Evolutionary conservation across 2,329 filamentous ascomycete genomes (phyloP), one percentile per base, ranked within the genome.

Genomic region (Talaromyces sp.): DNA sequence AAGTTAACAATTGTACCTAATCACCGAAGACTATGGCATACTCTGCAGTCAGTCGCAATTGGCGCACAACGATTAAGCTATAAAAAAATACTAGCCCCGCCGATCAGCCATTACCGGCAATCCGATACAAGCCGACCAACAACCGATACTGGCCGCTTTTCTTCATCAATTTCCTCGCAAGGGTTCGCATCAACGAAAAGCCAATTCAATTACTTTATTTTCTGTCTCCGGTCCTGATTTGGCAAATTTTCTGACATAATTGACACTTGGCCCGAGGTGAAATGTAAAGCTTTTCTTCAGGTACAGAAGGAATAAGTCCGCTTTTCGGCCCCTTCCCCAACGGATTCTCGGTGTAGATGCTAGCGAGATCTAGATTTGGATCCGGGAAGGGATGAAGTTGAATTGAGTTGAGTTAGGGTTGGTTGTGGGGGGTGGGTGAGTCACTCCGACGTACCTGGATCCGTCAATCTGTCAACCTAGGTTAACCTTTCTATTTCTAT

Each of bases 71-170:
- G 19, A 22, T 54, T 39, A 39, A 39, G 19, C 19, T 56, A 37
- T 56, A 33, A 43, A 45, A 45, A 59, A 59, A 33, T 31, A 59
- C 56, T 58, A 41, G 35, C 35, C 11, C 39, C 25, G 22, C 41
- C 25, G 35, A 59, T 45, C 37, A 59, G 27, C 11, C 11, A 59
- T n/a, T 59, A 22, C 52, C 52, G 50, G 50, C 50, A 56, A 22
- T 10, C 56, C 56, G 56, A 59, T 45, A 45, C 39, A 45, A 59
- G 27, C 56, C 56, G 25, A 47, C 45, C n/a, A 1, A 10, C 45
- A 45, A 45, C 45, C 45, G 54, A 59, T 37, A 31, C 56, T 59
- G 56, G 56, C 56, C 56, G 56, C 22, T 59, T 45, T 33, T 13
- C 13, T 52, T 52, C 27, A 52, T 41, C 9, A 0, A 31, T 27